These are phyloP conservation scores for Puya raimondii DNA, from an alignment of 176 grass and related monocot species.

Conservation along the genomic window DNA sequence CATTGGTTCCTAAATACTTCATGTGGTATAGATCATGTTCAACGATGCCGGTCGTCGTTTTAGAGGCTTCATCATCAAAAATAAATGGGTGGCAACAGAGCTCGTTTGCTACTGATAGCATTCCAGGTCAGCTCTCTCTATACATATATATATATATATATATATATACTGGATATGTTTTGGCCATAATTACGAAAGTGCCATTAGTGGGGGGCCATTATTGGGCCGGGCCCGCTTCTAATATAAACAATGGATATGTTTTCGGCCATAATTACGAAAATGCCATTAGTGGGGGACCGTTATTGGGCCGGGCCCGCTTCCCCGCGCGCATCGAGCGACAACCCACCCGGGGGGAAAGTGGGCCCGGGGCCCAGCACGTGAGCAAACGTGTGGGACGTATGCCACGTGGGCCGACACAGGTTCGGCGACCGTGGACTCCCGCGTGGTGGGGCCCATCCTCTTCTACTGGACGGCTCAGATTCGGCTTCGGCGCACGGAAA, in stretches of 20 bases:
- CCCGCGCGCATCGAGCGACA: background rate
- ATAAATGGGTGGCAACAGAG: no score
- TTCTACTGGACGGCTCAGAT: background rate
- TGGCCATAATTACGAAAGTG: background rate
- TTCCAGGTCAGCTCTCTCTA: no score
- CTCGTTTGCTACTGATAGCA: no score
- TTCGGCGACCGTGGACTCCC: background rate
- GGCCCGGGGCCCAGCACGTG: background rate
- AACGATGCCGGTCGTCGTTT: no score
- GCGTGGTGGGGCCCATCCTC: background rate
- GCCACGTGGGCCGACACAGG: background rate
- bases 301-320: background rate
- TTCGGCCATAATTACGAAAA: background rate
- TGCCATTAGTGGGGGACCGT: background rate
- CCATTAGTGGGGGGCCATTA: background rate
- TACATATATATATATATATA: no score
- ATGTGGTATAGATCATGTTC: no score
- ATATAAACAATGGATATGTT: no score
- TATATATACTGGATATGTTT: no score
- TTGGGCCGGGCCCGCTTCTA: background rate
- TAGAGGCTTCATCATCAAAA: no score
- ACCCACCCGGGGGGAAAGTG: background rate
- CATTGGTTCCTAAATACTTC: no score
- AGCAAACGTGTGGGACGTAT: background rate
- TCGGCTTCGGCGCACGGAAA: background rate